These are phyloP conservation scores for Nakazawaea siamensis DNA, from an alignment of 805 yeast species.

Conservation along the genomic window DNA sequence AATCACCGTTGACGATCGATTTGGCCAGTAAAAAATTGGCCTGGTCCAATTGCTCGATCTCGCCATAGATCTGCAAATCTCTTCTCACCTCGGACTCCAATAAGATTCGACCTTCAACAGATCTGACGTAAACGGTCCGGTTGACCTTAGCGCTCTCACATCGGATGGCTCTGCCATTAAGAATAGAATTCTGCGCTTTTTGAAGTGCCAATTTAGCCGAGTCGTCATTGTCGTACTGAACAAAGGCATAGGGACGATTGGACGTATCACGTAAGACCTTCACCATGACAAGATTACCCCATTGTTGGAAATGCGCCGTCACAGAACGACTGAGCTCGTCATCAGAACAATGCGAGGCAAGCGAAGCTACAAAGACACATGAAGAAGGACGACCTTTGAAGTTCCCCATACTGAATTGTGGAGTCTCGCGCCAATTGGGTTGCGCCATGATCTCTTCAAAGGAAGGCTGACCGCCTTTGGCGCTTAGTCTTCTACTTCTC, in stretches of 20 bases:
- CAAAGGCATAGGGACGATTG: slow-evolving; percentile 88
- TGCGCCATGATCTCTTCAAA: too few relatives aligned
- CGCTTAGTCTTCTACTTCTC: too few relatives aligned
- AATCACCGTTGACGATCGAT: slow-evolving; percentile 8
- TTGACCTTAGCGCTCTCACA: slow-evolving; percentile 91
- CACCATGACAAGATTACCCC: slow-evolving; percentile 66
- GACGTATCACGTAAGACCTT: slow-evolving; percentile 78
- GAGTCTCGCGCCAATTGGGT: too few relatives aligned
- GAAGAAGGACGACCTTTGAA: slow-evolving; percentile 65
- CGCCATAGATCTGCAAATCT: slow-evolving; percentile 53
- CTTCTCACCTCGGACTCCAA: slow-evolving; percentile 24
- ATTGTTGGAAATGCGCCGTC: slow-evolving; percentile 55
- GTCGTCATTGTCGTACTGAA: slow-evolving; percentile 65
- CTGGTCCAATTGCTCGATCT: slow-evolving; percentile 58
- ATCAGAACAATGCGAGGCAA: slow-evolving; percentile 57
- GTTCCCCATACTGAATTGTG: background rate
- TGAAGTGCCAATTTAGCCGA: slow-evolving; percentile 64
- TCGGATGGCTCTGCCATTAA: slow-evolving; percentile 72
- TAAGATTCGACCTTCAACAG: background rate
- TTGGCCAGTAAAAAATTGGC: slow-evolving; percentile 16
- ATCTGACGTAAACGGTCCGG: slow-evolving; percentile 70
- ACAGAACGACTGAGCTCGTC: slow-evolving; percentile 67
- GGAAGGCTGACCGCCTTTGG: too few relatives aligned
- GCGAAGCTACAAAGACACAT: slow-evolving; percentile 86
- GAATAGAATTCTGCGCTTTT: slow-evolving; percentile 57